Conservation (phyloP, 2,329 filamentous ascomycete genomes). For the Xylariaceae sp. region DNA sequence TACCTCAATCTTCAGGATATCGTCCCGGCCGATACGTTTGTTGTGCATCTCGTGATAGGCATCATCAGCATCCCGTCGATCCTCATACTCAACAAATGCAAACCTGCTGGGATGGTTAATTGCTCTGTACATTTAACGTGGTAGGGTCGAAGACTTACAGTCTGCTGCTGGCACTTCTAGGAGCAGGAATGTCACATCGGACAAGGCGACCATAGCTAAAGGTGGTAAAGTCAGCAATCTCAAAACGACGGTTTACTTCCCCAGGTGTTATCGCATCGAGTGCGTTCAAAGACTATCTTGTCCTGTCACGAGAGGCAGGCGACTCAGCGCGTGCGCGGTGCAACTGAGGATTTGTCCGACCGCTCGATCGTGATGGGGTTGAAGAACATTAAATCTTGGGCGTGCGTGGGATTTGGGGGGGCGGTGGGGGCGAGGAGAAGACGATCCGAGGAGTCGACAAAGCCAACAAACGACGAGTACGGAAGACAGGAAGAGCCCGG, state of each 20-base stretch:
- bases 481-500: constrained; percentile 29
- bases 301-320: constrained; percentile 31
- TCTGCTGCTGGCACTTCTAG: constrained; percentile 85
- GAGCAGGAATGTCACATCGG: constrained; percentile 95
- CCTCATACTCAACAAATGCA: constrained; percentile 98
- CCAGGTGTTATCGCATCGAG: constrained; percentile 28
- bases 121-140: no score
- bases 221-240: constrained; percentile 39
- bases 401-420: constrained; percentile 28
- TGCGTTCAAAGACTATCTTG: constrained; percentile 27
- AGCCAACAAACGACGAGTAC: constrained; percentile 30
- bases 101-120: constrained; percentile 51
- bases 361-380: constrained; percentile 42
- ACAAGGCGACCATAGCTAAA: constrained; percentile 94
- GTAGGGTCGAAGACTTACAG: constrained; percentile 63
- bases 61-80: constrained; percentile 95
- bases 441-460: constrained; percentile 37
- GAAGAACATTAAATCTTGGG: constrained; percentile 30
- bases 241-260: constrained; percentile 25
- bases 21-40: constrained; percentile 93
- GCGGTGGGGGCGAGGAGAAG: constrained; percentile 25
- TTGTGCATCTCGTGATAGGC: constrained; percentile 99
- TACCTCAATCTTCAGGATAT: constrained; percentile 96
- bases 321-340: constrained; percentile 32
- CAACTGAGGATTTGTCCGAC: constrained; percentile 33